A percentile compares a stretch with the other conserved stretches of the same genome.
Conservation (phyloP, 345 rosid genomes). For the Raphanus sativus region DNA sequence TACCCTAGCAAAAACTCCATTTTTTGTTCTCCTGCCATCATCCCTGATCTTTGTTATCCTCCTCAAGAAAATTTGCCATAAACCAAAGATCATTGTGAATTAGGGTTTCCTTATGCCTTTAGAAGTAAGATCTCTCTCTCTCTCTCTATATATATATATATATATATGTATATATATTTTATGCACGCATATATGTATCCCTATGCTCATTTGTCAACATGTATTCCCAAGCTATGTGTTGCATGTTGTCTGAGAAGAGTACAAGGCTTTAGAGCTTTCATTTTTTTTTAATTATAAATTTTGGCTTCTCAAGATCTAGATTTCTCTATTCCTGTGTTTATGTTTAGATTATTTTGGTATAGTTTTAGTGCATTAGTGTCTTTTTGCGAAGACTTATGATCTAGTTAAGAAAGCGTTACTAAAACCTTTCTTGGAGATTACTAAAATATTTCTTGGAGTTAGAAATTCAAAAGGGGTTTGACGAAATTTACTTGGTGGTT, state of each 20-base stretch:
- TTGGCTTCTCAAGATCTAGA: conserved; percentile 16
- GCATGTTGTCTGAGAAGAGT: conserved; percentile 22
- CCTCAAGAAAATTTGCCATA: background rate
- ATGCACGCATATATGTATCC: background rate
- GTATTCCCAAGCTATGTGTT: conserved; percentile 14
- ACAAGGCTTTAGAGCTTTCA: conserved; percentile 20
- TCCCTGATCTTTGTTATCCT: conserved; percentile 8
- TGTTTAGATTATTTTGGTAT: background rate
- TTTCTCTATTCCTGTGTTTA: background rate
- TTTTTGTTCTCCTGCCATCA: background rate
- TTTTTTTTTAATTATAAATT: background rate
- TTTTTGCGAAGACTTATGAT: conserved; percentile 33
- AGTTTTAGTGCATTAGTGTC: conserved; percentile 15
- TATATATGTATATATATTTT: background rate
- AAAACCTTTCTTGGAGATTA: conserved; percentile 32
- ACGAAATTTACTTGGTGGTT: conserved; percentile 40
- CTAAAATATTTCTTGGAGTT: conserved; percentile 31
- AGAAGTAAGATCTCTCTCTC: conserved; percentile 29
- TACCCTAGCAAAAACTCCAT: background rate
- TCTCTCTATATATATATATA: background rate
- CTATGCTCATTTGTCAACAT: background rate
- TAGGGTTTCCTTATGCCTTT: conserved; percentile 35
- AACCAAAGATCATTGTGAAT: conserved; percentile 15
- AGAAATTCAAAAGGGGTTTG: conserved; percentile 32
- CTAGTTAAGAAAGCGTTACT: conserved; percentile 28